Conservation (phyloP, 768 basidiomycete species). For the Boletus tylopilopsis region DNA sequence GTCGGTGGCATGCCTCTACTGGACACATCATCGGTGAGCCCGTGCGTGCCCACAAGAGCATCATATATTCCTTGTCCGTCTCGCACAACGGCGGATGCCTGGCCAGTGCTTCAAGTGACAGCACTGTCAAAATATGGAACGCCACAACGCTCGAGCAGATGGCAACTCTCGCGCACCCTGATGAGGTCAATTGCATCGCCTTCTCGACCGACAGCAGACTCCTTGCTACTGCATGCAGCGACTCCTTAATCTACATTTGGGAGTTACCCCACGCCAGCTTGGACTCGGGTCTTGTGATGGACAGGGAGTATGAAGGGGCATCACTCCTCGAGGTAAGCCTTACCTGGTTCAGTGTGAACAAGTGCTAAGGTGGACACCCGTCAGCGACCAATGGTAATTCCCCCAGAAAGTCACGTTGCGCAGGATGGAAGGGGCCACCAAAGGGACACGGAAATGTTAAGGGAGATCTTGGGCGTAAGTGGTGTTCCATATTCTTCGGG, state of each 20-base stretch:
- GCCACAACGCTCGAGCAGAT: conserved; percentile 23
- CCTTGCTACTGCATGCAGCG: conserved; percentile 31
- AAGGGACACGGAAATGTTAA: conserved; percentile 9
- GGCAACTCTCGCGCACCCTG: conserved; percentile 19
- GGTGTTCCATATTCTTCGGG: not conserved
- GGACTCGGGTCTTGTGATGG: conserved; percentile 28
- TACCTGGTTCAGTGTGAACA: not conserved
- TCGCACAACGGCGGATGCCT: conserved; percentile 26
- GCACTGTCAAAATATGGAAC: conserved; percentile 30
- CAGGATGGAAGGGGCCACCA: conserved; percentile 1
- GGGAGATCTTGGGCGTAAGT: conserved; percentile 18
- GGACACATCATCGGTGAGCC: conserved; percentile 22
- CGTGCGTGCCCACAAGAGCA: conserved; percentile 21
- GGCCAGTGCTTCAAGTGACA: conserved; percentile 29
- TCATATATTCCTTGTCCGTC: conserved; percentile 25
- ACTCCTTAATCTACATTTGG: conserved; percentile 29
- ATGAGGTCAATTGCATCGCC: conserved; percentile 28
- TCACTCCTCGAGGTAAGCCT: conserved; percentile 26
- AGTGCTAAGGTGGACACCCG: conserved; percentile 3
- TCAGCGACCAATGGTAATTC: conserved; percentile 12
- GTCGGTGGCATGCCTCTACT: conserved; percentile 24
- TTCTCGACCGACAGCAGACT: conserved; percentile 30
- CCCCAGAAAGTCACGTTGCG: not conserved
- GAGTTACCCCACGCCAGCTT: conserved; percentile 27
- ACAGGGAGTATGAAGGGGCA: conserved; percentile 17